Evolutionary conservation across 2,329 filamentous ascomycete genomes (phyloP), one percentile per base, ranked within the genome.

Genomic region (Aspergillus tubingensis): DNA sequence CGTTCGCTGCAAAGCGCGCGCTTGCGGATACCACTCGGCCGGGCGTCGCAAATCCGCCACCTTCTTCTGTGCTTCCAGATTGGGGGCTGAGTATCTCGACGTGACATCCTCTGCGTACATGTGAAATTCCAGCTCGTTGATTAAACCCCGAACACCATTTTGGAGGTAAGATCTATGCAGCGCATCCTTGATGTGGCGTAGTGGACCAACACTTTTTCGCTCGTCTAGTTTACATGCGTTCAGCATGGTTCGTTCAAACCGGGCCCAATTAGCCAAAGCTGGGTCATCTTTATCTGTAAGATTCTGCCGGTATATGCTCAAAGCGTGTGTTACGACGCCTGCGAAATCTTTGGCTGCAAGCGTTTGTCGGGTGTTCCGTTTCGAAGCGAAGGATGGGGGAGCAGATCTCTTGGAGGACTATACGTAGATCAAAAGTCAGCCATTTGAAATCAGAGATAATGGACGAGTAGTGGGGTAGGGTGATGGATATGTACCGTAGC

Each of bases 11-110:
- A 95, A 82, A 49, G 86, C 83, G 60, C 96, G 85, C 1, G 95
- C 95, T 3, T 86, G 87, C 0, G 94, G 92, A 72, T 89, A 98
- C 94, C 94, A 98, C 74, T 99, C 95, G 57, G 88, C 85, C 0
- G 95, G 95, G 74, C 88, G 92, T n/a, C 92, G 86, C 66, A 96
- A 80, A 77, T 97, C 92, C n/a, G 91, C 86, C 13, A 96, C 77
- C 19, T 82, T 82, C 67, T 81, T 79, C 68, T 93, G 90, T 30
- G 84, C 83, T 48, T 82, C 77, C 30, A 85, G 77, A 53, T 88
- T 78, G 3, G 79, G 81, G 19, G 80, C 76, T 1, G 87, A 84
- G 71, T 89, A 86, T 25, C 79, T 80, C 2, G 80, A 72, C 11
- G 84, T 83, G 60, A 87, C 79, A 19, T 90, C 77, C 64, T 88